A percentile compares a stretch with the other conserved stretches of the same genome.
Conservation (phyloP, 805 yeast species). For the Barnettozyma salicaria region DNA sequence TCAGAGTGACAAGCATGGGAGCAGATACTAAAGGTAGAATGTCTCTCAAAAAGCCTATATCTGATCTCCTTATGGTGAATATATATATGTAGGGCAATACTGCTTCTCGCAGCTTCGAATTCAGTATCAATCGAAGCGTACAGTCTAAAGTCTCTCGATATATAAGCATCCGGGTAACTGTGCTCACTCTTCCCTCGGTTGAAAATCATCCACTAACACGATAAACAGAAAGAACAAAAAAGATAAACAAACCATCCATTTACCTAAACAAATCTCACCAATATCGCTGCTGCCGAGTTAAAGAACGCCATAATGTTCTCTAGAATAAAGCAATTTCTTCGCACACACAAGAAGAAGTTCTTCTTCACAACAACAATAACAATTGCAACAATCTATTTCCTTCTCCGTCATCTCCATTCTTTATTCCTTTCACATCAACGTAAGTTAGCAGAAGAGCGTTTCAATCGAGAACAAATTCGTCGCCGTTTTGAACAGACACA, state of each 20-base stretch:
- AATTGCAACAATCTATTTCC: slow-evolving; percentile 38
- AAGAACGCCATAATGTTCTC: slow-evolving; percentile 18
- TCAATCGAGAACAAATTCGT: slow-evolving; percentile 62
- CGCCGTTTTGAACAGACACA: slow-evolving; percentile 88
- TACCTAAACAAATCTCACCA: slow-evolving; percentile 2
- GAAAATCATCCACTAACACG: too few species aligned
- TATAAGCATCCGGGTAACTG: too few species aligned
- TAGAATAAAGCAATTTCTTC: slow-evolving; percentile 27
- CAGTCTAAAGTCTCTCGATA: too few species aligned
- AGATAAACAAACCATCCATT: neutral
- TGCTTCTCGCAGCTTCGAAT: too few species aligned
- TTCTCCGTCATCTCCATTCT: slow-evolving; percentile 36
- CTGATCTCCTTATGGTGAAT: too few species aligned
- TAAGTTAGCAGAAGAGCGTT: slow-evolving; percentile 48
- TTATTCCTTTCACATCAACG: slow-evolving; percentile 46
- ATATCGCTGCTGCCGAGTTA: neutral
- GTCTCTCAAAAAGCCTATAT: too few species aligned
- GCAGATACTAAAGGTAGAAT: too few species aligned
- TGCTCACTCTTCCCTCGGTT: too few species aligned
- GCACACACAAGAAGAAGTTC: slow-evolving; percentile 41
- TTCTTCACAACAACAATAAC: slow-evolving; percentile 11
- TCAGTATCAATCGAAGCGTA: too few species aligned
- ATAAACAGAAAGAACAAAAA: too few species aligned
- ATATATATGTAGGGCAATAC: too few species aligned
- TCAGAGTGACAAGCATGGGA: too few species aligned